Conservation (phyloP, 139 green algal genomes). For the Mesostigma viride region DNA sequence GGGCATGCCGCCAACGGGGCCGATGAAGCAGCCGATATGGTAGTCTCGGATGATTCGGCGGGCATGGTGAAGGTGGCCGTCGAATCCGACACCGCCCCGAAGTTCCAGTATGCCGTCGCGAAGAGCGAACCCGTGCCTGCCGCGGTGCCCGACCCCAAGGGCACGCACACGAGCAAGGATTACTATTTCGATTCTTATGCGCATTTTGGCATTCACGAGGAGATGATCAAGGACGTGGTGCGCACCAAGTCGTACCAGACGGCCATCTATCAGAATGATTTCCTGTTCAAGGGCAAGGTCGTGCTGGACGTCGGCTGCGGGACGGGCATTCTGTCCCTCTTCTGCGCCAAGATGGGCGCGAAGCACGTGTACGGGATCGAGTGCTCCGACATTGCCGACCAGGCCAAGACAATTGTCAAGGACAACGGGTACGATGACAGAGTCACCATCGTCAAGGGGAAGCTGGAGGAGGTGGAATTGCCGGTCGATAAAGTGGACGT, state of each 20-base stretch:
- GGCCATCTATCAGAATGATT: constrained; percentile 64
- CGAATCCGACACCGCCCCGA: no score
- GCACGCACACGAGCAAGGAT: constrained; percentile 21
- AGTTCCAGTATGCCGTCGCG: no score
- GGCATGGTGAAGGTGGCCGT: no score
- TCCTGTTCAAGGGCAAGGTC: constrained; percentile 62
- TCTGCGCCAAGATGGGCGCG: constrained; percentile 56
- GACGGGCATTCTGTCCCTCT: constrained; percentile 46
- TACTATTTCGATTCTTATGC: constrained; percentile 81
- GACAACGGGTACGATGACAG: constrained; percentile 52
- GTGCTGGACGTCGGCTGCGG: constrained; percentile 47
- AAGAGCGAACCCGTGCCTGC: no score
- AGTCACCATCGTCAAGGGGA: constrained; percentile 75
- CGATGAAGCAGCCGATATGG: no score
- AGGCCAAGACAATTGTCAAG: constrained; percentile 64
- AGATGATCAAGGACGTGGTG: constrained; percentile 88
- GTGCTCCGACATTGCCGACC: constrained; percentile 71
- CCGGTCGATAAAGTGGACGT: constrained; percentile 71
- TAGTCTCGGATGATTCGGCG: no score
- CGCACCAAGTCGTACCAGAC: constrained; percentile 75
- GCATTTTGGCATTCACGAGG: constrained; percentile 75
- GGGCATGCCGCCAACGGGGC: no score
- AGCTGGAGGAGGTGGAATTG: constrained; percentile 64
- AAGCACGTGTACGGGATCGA: constrained; percentile 84
- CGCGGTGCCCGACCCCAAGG: no score